Base-by-base conservation (phyloP, 345 rosid genomes). In the Tarenaya hassleriana region DNA sequence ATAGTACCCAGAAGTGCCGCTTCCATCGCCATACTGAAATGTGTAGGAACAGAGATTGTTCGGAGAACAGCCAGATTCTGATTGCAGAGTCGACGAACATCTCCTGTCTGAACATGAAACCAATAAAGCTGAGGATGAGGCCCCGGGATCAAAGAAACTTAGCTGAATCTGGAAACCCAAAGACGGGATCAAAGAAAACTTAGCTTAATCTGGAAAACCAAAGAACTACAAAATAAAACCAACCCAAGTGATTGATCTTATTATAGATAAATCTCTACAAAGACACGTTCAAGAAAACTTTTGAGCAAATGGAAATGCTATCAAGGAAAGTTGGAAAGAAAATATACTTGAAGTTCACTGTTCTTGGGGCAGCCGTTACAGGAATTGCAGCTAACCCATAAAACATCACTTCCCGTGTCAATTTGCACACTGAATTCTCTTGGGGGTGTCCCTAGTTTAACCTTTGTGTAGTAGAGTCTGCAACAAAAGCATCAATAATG, bases 21-120 rank as follows among this genome's bases (percentile, higher is more conserved):
- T 88, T 31, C 98, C 98, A 61, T 92, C 98, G 57, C 97, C 98
- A 24, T 92, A 92, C 66, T 88, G 88, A 65, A 88, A 92, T 9
- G 81, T 16, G 65, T 84, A 92, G 35, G 78, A 58, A 52, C 98
- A 92, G 10, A 67, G 77, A 62, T 84, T 80, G 56, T 40, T 73
- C 29, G 62, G 64, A 39, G 81, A 56, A 72, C 98, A 92, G 19
- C 53, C 44, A 1, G 98, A 78, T 56, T 92, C 98, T 1, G 95
- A 76, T 45, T 75, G 66, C 31, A 74, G 17, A 13, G 83, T 90
- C 12, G 74, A 67, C 60, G 64, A 55, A 67, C 98, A 88, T 58
- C 78, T 67, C 57, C 68, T 69, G 69, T 88, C 94, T 4, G 95
- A 75, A 71, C 98, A 92, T 27, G 79, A 64, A 58, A 92, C 65